Base-by-base conservation (phyloP, 2,329 filamentous ascomycete species). In the Phyllosticta citribraziliensis region DNA sequence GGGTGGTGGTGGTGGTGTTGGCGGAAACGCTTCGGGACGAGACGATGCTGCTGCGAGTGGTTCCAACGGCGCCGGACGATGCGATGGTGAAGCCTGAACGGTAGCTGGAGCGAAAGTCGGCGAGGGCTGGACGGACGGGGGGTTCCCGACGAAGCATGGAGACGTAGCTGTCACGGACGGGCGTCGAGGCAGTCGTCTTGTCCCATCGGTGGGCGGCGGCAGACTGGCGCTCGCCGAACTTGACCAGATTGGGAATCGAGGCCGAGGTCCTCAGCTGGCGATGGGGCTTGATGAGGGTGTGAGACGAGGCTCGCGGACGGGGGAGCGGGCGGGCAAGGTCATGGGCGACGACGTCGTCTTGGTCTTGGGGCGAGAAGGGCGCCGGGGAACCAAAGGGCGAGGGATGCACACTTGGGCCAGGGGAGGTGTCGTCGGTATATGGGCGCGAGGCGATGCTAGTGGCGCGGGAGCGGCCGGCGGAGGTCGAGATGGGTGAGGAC, bases 31-130 rank as follows among this genome's bases (percentile, higher is more conserved):
- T 95, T 63, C 85, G 84, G 67, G 89, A 91, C 3, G 91, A 94
- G 65, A 87, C 73, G 56, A 94, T 80, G 69, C 91, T 96, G 72
- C 89, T 95, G 64, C 89, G 82, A 70, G 93, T 89, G 1, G 90
- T 95, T n/a, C 82, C 82, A 57, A 82, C 74, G 51, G 79, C 74
- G 68, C 83, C 86, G 17, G 84, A 86, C 60, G 79, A 79, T 3
- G 78, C 72, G 63, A 74, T 83, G 3, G 84, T 87, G 70, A 84
- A 74, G 25, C 78, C 81, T 3, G 84, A 87, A 59, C 83, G 79
- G 65, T 83, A 79, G 64, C 84, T 87, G 14, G 81, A 79, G 24
- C 84, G 78, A 24, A 80, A 71, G 51, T 74, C 72, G 11, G 63
- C 63, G 30, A 69, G 68, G 35, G 70, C 73, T 55, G 66, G 68